Conservation (phyloP, 768 basidiomycete species). For the Phaeotremella skinneri region DNA sequence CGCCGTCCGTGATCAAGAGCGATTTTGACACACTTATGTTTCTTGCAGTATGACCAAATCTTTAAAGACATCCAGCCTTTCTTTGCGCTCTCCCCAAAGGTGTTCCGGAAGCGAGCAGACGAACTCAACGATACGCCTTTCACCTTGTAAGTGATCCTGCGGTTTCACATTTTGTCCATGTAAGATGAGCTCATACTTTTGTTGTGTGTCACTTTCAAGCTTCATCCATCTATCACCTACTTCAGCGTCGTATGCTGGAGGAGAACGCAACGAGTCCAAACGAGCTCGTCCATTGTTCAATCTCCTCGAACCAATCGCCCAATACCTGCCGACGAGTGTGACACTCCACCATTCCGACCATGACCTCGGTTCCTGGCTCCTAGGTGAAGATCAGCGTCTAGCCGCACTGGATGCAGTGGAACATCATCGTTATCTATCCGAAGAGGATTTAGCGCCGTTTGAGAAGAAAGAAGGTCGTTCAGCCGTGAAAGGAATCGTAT, state of each 20-base stretch:
- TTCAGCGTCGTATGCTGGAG: constrained; percentile 22
- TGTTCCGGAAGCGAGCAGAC: constrained; percentile 23
- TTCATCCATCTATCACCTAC: constrained; percentile 38
- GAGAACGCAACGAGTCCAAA: constrained; percentile 25
- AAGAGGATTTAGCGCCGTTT: constrained; percentile 32
- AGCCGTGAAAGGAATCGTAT: constrained; percentile 22
- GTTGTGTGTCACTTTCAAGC: constrained; percentile 13
- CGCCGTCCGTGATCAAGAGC: constrained; percentile 52
- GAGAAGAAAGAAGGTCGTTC: constrained; percentile 37
- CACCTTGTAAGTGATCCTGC: constrained; percentile 19
- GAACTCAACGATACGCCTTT: constrained; percentile 7
- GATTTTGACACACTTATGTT: not conserved
- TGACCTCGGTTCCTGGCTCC: constrained; percentile 46
- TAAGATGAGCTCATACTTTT: too few relatives aligned
- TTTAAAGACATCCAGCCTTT: constrained; percentile 71
- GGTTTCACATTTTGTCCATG: constrained; percentile 3
- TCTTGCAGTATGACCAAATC: constrained; percentile 31
- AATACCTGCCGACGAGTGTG: constrained; percentile 32
- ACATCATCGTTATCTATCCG: constrained; percentile 30
- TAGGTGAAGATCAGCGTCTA: constrained; percentile 42
- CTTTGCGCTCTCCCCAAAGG: constrained; percentile 64
- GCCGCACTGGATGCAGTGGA: constrained; percentile 28
- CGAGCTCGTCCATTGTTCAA: constrained; percentile 40
- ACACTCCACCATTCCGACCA: constrained; percentile 46
- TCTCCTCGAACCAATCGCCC: constrained; percentile 39